Base-by-base conservation (phyloP, 1,284 basidiomycete species). In the Leccinum proximum region DNA sequence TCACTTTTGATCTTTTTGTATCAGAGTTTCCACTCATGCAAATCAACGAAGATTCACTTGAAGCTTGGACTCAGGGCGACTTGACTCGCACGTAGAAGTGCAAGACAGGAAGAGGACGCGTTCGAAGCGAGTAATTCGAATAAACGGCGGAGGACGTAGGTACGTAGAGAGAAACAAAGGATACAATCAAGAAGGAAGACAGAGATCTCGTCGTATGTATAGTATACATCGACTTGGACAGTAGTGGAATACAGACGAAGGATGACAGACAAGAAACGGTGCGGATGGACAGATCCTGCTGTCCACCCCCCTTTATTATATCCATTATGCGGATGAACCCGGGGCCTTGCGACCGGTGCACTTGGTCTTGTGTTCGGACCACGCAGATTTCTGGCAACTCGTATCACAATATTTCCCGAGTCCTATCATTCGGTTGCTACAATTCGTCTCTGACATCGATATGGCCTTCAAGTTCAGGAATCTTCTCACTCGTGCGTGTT, bases 21-120 rank as follows among this genome's bases (percentile, higher is more conserved):
- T 26, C 53, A 54, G 53, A 30, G 7, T 54, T 26, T 22, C 53
- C 53, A 26, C 53, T 54, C 53, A 30, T 54, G 7, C 22, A 30
- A 8, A 30, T 26, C 53, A 30, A 22, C 26, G 6, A 30, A 26
- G 18, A 22, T 11, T 4, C 2, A 5, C 26, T 54, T 7, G 2
- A 38, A 38, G 37, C 37, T 38, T 38, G 37, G 37, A 38, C 37
- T 13, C 37, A 38, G 5, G 37, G 53, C 26, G 13, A 54, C 53
- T 54, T 54, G 53, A 30, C 53, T 26, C 53, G 53, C 26, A 26
- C 18, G 35, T 33, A 33, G 30, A 33, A 33, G 92, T 93, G 0
- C 87, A 86, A 50, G 85, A 87, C 59, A 80, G 89, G 65, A 87
- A 74, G 89, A 90, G 59, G 84, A 85, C 60, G 81, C 79, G 2